Conservation (phyloP, 768 basidiomycete species). For the Trametes elegans region DNA sequence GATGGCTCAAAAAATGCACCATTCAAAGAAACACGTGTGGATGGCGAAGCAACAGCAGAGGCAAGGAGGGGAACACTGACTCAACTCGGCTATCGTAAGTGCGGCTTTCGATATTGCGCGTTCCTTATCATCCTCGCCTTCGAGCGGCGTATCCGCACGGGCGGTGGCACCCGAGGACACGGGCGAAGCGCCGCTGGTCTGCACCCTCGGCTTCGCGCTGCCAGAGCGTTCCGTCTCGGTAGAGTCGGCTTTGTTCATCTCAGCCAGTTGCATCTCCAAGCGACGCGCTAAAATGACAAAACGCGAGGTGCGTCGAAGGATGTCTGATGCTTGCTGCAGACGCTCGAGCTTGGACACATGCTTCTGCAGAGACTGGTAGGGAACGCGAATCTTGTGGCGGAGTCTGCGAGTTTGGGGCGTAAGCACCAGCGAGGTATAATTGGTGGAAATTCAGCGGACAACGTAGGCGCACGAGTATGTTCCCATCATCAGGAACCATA, state of each 20-base stretch:
- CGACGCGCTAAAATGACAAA: slow-evolving; percentile 83
- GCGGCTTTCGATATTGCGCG: slow-evolving; percentile 90
- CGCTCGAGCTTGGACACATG: slow-evolving; percentile 74
- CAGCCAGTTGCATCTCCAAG: slow-evolving; percentile 82
- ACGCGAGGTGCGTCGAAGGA: slow-evolving; percentile 79
- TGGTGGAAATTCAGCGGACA: not conserved
- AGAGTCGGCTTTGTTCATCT: slow-evolving; percentile 43
- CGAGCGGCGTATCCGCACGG: slow-evolving; percentile 27
- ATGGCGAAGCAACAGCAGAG: not conserved
- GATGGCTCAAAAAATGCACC: not conserved
- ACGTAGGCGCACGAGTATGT: not conserved
- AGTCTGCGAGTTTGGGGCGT: slow-evolving; percentile 48
- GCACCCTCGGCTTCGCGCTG: slow-evolving; percentile 9
- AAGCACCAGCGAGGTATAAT: too few species aligned
- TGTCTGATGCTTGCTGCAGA: slow-evolving; percentile 79
- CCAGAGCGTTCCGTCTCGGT: slow-evolving; percentile 2
- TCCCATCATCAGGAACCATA: too few species aligned
- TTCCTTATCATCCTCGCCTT: slow-evolving; percentile 77
- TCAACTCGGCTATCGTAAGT: slow-evolving; percentile 88
- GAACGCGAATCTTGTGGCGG: slow-evolving; percentile 80
- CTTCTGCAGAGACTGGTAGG: slow-evolving; percentile 71
- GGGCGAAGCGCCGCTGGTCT: slow-evolving; percentile 9
- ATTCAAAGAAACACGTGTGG: not conserved
- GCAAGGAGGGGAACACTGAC: slow-evolving; percentile 44
- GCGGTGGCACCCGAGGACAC: not conserved